Base-by-base conservation (phyloP, 2,329 filamentous ascomycete genomes). In the Exophiala spinifera region DNA sequence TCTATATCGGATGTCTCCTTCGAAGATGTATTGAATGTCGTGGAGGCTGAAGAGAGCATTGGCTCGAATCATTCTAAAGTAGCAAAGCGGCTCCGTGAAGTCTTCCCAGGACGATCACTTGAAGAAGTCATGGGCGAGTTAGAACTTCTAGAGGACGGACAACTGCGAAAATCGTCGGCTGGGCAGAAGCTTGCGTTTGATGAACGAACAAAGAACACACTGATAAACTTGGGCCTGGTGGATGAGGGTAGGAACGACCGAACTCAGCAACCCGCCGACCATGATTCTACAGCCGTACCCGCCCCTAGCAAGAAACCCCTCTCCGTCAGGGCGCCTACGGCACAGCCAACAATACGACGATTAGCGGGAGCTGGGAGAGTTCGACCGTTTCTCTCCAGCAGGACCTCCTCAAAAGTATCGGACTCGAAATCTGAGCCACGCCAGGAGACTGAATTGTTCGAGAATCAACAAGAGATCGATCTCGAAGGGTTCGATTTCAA, bases 401-500 rank as follows among this genome's bases (percentile, higher is more conserved):
- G 39, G 21, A 13, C 39, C 20, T 3, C 2, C 8, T 42, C 15
- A 13, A 15, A 19, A 19, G 17, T 3, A 19, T 21, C 17, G 15
- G 20, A 4, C 3, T 13, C 42, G 23, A 44, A n/a, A 46, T 20
- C 14, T 34, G 44, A 25, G 40, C 52, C 19, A n/a, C 28, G 5
- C 45, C 52, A 49, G 42, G 46, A n/a, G 23, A 49, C n/a, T 52
- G 49, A 17, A n/a, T n/a, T 40, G 23, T 59, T 7, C 11, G 31
- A 31, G 49, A 51, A 11, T 11, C 28, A 31, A 31, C 7, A 31
- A 31, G 36, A 39, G 14, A 57, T 66, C 67, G 60, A 66, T 64
- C 4, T 64, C 67, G 42, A 70, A 65, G 10, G 65, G 67, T 50
- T 72, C 69, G 49, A 69, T 65, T 1, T 79, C 83, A 33, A 77